Evolutionary conservation across 176 grass and related monocot genomes (phyloP).

Genomic region (Puccinellia tenuiflora): DNA sequence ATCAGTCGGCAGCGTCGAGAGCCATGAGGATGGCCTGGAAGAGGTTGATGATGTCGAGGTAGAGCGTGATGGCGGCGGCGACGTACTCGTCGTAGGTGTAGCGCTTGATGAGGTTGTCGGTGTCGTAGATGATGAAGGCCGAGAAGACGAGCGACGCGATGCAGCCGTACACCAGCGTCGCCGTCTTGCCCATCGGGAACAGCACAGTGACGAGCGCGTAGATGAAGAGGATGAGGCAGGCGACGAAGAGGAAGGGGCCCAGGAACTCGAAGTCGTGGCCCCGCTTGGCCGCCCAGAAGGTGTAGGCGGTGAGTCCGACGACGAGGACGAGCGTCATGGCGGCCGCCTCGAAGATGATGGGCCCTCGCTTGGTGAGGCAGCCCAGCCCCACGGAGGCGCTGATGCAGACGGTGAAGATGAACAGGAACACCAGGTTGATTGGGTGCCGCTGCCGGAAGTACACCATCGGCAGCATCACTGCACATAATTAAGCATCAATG

Average conservation of each 20-base stretch:
- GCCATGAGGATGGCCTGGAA: slow-evolving; percentile 55
- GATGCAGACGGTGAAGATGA: slow-evolving; percentile 44
- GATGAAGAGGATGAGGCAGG: slow-evolving; percentile 48
- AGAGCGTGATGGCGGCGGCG: slow-evolving; percentile 63
- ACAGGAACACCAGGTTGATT: slow-evolving; percentile 41
- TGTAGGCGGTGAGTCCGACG: slow-evolving; percentile 62
- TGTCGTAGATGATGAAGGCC: slow-evolving; percentile 92
- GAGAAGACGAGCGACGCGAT: slow-evolving; percentile 73
- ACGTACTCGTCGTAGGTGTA: slow-evolving; percentile 88
- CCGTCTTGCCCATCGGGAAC: slow-evolving; percentile 65
- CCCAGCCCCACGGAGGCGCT: slow-evolving; percentile 36
- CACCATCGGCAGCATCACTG: slow-evolving; percentile 55
- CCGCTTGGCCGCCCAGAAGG: slow-evolving; percentile 74
- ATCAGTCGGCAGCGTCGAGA: slow-evolving; percentile 36
- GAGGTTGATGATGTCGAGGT: slow-evolving; percentile 83
- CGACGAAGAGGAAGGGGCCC: slow-evolving; percentile 61
- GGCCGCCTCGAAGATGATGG: slow-evolving; percentile 58
- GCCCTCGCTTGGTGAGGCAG: slow-evolving; percentile 39
- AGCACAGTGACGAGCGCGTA: slow-evolving; percentile 50
- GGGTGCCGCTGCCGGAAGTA: slow-evolving; percentile 37
- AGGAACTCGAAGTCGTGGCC: slow-evolving; percentile 89
- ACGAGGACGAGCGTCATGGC: slow-evolving; percentile 57
- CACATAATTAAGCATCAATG: not conserved
- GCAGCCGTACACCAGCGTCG: slow-evolving; percentile 63
- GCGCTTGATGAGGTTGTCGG: slow-evolving; percentile 83